phyloP scores from a whole-genome alignment of 2,329 filamentous ascomycete species.

The Pezicula carpinea region DNA sequence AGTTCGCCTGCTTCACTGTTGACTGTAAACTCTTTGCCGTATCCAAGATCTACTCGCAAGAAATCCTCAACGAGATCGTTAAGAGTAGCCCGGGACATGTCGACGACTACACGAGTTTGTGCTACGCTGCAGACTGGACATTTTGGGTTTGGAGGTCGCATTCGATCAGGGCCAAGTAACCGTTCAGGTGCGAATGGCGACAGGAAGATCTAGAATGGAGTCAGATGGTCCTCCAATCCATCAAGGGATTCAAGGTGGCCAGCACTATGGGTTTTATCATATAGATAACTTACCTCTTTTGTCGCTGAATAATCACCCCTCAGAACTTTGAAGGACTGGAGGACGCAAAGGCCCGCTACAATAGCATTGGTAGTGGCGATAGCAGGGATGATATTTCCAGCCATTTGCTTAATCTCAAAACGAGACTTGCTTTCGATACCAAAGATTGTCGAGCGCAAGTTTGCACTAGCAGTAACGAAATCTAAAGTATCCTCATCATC shows the following conservation, averaged over 20 bases:
- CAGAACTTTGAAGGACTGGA: slow-evolving; percentile 89
- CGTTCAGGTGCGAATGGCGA: slow-evolving; percentile 59
- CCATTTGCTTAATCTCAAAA: slow-evolving; percentile 99
- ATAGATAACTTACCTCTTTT: slow-evolving; percentile 57
- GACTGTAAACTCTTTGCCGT: slow-evolving; percentile 76
- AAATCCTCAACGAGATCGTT: slow-evolving; percentile 74
- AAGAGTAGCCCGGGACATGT: slow-evolving; percentile 68
- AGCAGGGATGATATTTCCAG: slow-evolving; percentile 96
- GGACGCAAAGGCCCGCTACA: slow-evolving; percentile 84
- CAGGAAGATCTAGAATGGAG: slow-evolving; percentile 62
- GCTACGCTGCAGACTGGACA: slow-evolving; percentile 81
- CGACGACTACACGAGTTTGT: slow-evolving; percentile 61
- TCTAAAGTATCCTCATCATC: slow-evolving; percentile 93
- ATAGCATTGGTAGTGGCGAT: slow-evolving; percentile 98
- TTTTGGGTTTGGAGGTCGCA: slow-evolving; percentile 65
- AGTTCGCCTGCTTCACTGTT: slow-evolving; percentile 71
- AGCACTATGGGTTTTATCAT: not conserved
- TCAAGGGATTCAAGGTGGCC: not conserved
- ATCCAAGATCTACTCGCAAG: slow-evolving; percentile 66
- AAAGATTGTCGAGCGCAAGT: slow-evolving; percentile 85
- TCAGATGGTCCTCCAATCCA: not conserved
- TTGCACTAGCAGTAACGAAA: slow-evolving; percentile 87
- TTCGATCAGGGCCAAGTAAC: slow-evolving; percentile 53
- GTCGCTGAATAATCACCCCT: slow-evolving; percentile 64
- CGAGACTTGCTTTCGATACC: slow-evolving; percentile 83